Base-by-base conservation (phyloP, 305 asterid species). In the Lippia alba region DNA sequence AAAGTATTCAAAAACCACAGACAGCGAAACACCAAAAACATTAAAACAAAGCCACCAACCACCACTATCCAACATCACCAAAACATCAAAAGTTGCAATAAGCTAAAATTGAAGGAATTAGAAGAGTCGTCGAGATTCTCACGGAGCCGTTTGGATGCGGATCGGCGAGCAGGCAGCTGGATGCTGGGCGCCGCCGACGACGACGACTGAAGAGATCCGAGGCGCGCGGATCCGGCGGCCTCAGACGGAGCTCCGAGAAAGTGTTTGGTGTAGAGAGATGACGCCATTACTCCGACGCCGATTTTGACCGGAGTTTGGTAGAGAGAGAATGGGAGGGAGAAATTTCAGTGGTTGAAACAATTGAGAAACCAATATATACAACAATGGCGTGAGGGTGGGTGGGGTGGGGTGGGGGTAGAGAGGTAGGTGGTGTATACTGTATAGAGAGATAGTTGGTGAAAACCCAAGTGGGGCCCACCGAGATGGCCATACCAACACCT, bases 81-180 rank as follows among this genome's bases (percentile, higher is more conserved):
- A 32, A 17, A 46, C 1, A n/a, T 39, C 45, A 54, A 24, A 45
- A 49, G 17, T 54, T 45, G 56, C n/a, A 77, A 63, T 58, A 20
- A 64, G 45, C 20, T 16, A 62, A 41, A 58, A 41, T 1, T 40
- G 0, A 67, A 58, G 11, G 46, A 19, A 12, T 1, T 54, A 61
- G 65, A 34, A 5, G 49, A 65, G 49, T 40, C 15, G 1, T 36
- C 4, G 57, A 69, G 67, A 76, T 58, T 20, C 72, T 41, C 71
- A 89, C 93, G 88, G 76, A 89, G 70, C 70, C 93, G 93, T 67
- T 72, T 87, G 79, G 77, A 62, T 41, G 68, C 84, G 66, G 83
- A 76, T 65, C 82, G 82, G 69, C 89, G 88, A 82, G 85, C 72
- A 4, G 82, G 89, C 19, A 83, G 68, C 48, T 78, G 89, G 65